Conservation (phyloP, 371 early-diverging fungal species). For the Polyrhizophydium stewartii region DNA sequence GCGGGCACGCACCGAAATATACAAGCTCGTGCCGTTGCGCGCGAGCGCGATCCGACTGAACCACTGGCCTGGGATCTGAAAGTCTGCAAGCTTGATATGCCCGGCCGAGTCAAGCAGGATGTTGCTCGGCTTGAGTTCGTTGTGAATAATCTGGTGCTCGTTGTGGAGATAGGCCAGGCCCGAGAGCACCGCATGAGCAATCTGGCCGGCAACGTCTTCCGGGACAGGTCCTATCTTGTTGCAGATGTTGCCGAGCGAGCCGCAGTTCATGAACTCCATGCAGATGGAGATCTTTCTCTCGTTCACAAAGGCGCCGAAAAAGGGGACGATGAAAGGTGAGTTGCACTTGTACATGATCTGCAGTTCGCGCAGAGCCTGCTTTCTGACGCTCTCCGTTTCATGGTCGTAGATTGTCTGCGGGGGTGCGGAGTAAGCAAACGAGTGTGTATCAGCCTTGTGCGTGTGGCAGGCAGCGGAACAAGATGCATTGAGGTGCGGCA, state of each 20-base stretch:
- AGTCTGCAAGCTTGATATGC: conserved; percentile 91
- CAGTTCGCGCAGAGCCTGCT: conserved; percentile 87
- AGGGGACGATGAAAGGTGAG: conserved; percentile 88
- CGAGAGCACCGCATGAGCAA: conserved; percentile 61
- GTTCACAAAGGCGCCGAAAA: conserved; percentile 86
- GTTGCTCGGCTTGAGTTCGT: conserved; percentile 53
- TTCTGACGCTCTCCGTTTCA: conserved; percentile 46
- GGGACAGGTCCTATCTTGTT: conserved; percentile 73
- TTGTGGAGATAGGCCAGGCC: conserved; percentile 71
- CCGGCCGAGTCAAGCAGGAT: conserved; percentile 61
- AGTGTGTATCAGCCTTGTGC: too few relatives aligned
- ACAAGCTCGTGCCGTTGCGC: conserved; percentile 92
- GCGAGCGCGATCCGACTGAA: conserved; percentile 89
- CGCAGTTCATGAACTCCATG: conserved; percentile 93
- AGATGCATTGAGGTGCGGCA: too few relatives aligned
- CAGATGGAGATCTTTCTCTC: conserved; percentile 91
- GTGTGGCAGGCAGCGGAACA: too few relatives aligned
- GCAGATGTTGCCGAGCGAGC: conserved; percentile 77
- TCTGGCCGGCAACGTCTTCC: conserved; percentile 69
- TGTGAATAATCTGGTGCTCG: conserved; percentile 83
- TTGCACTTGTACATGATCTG: conserved; percentile 82
- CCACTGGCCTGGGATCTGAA: conserved; percentile 89
- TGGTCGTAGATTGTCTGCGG: conserved; percentile 80
- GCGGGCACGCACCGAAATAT: conserved; percentile 81
- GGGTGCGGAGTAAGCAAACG: too few relatives aligned